Evolutionary conservation across 176 grass and related monocot genomes (phyloP), one percentile per base, ranked within the genome.

Genomic region (Triticum dicoccoides): DNA sequence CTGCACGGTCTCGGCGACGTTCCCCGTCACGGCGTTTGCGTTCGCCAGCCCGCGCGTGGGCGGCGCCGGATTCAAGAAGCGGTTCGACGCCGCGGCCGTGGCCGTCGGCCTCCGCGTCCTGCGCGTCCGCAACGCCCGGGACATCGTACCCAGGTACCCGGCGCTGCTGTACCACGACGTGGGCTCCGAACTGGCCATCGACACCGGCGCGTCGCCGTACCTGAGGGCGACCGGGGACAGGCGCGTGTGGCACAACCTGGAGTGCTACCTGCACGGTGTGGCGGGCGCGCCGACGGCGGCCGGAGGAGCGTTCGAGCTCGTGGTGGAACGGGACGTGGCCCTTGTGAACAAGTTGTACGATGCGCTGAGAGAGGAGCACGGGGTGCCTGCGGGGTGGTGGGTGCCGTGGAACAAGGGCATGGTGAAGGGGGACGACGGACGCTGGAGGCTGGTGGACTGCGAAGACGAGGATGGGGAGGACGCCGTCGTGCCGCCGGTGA

Each of bases 41-140:
- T 92, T 95, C 86, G 93, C 86, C 0, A 85, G 90, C 91, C 93
- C 93, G 3, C 88, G 90, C n/a, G 88, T 92, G 9, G 90, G 88
- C 23, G 86, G 87, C 71, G 39, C n/a, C 54, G 66, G 61, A 3
- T 95, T 95, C 90, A 77, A 64, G 77, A 75, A 78, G 45, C 75
- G 52, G 37, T 95, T 92, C 84, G 61, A 90, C 24, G 25, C 1
- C 11, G 20, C 35, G 12, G 37, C 34, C 5, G 34, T 38, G 0
- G 52, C 72, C 41, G 42, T 6, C 23, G 39, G 45, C 2, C 86
- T 91, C 11, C 77, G 84, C 0, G 86, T 95, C 3, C 90, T 92
- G 47, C 90, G 88, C 49, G 77, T 95, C 8, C 86, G 86, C 66
- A 95, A 95, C 81, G 76, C 70, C 10, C 69, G n/a, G 14, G 90